phyloP scores from a whole-genome alignment of 2,329 filamentous ascomycete genomes.

The Piedraia hortae region DNA sequence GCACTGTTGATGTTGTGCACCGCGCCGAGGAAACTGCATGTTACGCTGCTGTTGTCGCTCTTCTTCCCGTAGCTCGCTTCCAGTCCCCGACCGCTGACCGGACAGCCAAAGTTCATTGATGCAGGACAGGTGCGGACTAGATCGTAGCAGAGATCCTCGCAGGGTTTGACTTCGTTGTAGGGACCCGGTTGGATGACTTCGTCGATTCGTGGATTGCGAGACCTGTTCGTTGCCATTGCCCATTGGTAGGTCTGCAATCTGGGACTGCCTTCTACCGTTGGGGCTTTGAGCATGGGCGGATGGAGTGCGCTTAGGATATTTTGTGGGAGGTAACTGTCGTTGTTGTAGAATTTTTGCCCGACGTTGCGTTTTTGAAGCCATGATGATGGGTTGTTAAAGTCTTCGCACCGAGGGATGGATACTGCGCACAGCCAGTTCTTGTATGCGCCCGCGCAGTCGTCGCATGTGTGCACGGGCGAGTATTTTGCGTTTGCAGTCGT shows the following conservation, averaged over 20 bases:
- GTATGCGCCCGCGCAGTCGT: conserved; percentile 53
- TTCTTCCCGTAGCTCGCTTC: conserved; percentile 23
- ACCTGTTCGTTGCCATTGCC: conserved; percentile 10
- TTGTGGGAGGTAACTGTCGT: conserved; percentile 6
- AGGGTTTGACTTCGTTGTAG: conserved; percentile 81
- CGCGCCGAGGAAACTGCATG: conserved; percentile 13
- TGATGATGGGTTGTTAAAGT: conserved; percentile 33
- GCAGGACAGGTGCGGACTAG: conserved; percentile 68
- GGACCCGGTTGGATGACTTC: conserved; percentile 46
- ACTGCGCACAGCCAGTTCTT: conserved; percentile 90
- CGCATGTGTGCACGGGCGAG: conserved; percentile 51
- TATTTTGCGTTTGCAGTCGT: conserved; percentile 45
- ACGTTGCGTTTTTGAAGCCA: conserved; percentile 45
- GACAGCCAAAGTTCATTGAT: conserved; percentile 48
- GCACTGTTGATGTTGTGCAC: conserved; percentile 10
- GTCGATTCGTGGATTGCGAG: conserved; percentile 25
- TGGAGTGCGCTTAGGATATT: conserved; percentile 4
- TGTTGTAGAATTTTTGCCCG: conserved; percentile 16
- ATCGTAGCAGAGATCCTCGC: conserved; percentile 62
- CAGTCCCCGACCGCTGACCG: conserved; percentile 21
- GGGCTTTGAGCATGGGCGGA: conserved; percentile 11
- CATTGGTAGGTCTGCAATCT: conserved; percentile 10
- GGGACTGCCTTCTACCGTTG: conserved; percentile 8
- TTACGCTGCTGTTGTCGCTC: conserved; percentile 6
- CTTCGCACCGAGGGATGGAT: conserved; percentile 72